Base-by-base conservation (phyloP, 108 stramenopile species). In the Phaeodactylum tricornutum region DNA sequence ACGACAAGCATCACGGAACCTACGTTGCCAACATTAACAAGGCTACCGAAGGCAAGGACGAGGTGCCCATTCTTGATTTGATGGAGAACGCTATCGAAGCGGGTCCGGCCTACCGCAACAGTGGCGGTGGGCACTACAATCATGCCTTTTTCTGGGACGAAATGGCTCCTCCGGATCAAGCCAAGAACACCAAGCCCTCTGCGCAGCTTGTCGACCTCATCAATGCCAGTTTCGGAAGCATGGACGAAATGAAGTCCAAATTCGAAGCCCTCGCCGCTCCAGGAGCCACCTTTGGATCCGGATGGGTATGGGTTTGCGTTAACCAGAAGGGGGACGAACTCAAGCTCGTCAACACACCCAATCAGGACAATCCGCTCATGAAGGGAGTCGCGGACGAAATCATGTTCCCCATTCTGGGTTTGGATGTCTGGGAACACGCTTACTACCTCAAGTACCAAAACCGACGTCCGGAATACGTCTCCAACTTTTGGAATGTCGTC, bases 61-160 rank as follows among this genome's bases (percentile, higher is more conserved):
- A 84, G 39, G 67, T 73, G 4, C 74, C 79, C 28, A 80, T 93
- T 51, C 54, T 87, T 35, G 92, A 84, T 43, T 68, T 93, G 30
- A 73, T 79, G 71, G 71, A 66, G 16, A 62, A 87, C 53, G 92
- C 92, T 25, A 66, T 92, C 43, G 84, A 84, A 49, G 90, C 86
- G 28, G 82, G 74, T 14, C 78, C 84, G n/a, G 84, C 69, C n/a
- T 70, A 79, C 43, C 81, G 87, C 64, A 94, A 94, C 90, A 95
- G 75, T 67, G 98, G 95, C 43, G 98, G 98, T 31, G 98, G 98
- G 32, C 96, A 97, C 72, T 84, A 97, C 72, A 99, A 99, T 70
- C 98, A 99, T 62, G 94, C 95, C 59, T 91, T 99, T 68, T 99
- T 99, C 83, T 99, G 98, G 98, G 69, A 87, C 49, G 96, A 97